These are phyloP conservation scores for Erysimum cheiranthoides DNA, from an alignment of 345 rosid genomes.

Conservation along the genomic window DNA sequence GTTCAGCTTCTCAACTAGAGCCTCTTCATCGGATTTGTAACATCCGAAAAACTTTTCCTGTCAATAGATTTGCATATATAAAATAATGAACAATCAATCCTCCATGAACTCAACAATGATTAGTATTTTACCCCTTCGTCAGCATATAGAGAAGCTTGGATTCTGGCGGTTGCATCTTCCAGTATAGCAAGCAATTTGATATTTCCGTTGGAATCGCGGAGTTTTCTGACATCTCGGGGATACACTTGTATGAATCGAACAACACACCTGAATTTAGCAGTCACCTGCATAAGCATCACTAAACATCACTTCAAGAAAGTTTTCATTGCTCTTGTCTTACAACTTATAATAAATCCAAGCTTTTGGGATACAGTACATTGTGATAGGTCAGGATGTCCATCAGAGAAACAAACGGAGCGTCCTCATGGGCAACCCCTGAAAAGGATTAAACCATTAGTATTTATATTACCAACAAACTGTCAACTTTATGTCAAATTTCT, in stretches of 20 bases:
- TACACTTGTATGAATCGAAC: conserved; percentile 44
- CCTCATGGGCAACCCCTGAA: conserved; percentile 40
- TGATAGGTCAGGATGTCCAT: conserved; percentile 42
- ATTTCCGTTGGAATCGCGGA: conserved; percentile 19
- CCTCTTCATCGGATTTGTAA: conserved; percentile 34
- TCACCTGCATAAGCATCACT: conserved; percentile 36
- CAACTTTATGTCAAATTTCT: neutral
- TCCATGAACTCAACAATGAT: neutral
- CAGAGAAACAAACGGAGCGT: conserved; percentile 39
- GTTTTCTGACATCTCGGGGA: conserved; percentile 29
- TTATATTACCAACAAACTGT: neutral
- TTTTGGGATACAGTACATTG: conserved; percentile 26
- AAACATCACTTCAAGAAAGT: conserved; percentile 20
- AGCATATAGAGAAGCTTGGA: conserved; percentile 39
- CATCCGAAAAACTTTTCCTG: conserved; percentile 43
- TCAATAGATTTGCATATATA: neutral
- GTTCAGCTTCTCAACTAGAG: conserved; percentile 19
- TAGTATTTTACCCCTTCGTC: conserved; percentile 41
- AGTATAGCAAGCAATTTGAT: conserved; percentile 23
- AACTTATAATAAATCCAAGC: neutral
- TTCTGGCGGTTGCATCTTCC: conserved; percentile 43
- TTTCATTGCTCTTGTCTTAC: neutral
- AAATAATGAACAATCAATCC: neutral
- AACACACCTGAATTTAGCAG: conserved; percentile 40
- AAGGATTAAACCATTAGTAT: neutral